These are phyloP conservation scores for Pleodorina starrii DNA, from an alignment of 139 green algal genomes.

Conservation along the genomic window DNA sequence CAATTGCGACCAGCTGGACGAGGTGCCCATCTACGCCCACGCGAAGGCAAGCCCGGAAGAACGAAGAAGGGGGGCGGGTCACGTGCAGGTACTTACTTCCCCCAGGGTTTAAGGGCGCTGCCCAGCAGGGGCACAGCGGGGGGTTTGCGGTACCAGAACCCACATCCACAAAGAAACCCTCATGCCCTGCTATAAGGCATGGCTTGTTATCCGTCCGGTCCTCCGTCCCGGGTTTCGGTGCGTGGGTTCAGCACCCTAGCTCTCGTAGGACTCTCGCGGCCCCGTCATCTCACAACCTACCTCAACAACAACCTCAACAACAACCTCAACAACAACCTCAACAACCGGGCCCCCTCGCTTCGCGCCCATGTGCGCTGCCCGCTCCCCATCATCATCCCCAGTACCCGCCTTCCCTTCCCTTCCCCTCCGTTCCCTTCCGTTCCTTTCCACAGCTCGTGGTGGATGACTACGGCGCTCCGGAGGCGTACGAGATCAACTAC, in stretches of 20 bases:
- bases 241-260: no score
- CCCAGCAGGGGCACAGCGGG: no score
- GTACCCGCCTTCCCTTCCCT: no score
- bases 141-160: not conserved
- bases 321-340: not conserved
- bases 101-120: no score
- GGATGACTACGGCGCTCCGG: not conserved
- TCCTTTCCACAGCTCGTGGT: not conserved
- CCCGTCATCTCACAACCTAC: no score
- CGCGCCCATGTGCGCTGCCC: not conserved
- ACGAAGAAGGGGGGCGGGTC: not conserved
- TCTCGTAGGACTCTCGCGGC: no score
- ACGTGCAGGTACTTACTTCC: no score
- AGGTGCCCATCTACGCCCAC: slow-evolving; percentile 44
- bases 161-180: not conserved
- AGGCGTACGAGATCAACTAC: slow-evolving; percentile 53
- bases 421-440: not conserved
- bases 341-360: not conserved
- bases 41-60: not conserved
- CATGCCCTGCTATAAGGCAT: not conserved
- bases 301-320: not conserved
- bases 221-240: no score
- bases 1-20: not conserved
- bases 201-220: no score
- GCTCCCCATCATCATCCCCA: not conserved